phyloP scores from a whole-genome alignment of 495 filamentous ascomycete species.

The Mycothermus thermophilus region DNA sequence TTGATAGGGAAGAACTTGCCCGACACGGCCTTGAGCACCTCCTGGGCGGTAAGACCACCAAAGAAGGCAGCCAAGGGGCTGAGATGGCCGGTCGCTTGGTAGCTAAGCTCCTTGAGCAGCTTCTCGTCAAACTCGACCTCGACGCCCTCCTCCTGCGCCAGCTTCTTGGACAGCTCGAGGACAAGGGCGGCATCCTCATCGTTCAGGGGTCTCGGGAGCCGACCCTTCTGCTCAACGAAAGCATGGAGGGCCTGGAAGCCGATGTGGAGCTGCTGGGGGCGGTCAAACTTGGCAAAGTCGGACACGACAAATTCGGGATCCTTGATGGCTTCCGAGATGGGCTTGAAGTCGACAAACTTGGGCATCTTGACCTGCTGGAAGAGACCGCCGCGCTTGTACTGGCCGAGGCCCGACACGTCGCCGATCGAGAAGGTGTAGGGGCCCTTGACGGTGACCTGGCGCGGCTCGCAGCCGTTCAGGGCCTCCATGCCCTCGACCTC shows the following conservation, averaged over 20 bases:
- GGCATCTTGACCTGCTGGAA: conserved; percentile 97
- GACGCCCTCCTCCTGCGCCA: conserved; percentile 56
- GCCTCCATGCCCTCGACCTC: conserved; percentile 89
- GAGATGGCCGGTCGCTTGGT: conserved; percentile 87
- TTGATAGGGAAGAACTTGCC: conserved; percentile 90
- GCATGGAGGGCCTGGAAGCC: conserved; percentile 86
- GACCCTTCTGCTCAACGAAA: conserved; percentile 57
- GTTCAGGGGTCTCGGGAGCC: conserved; percentile 70
- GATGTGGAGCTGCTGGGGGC: conserved; percentile 79
- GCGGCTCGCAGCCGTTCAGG: conserved; percentile 67
- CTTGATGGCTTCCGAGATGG: conserved; percentile 57
- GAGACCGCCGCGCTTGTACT: conserved; percentile 76
- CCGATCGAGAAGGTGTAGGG: conserved; percentile 97
- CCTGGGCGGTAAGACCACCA: conserved; percentile 88
- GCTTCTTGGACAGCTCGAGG: conserved; percentile 51
- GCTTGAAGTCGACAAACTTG: conserved; percentile 81
- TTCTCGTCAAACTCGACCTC: conserved; percentile 80
- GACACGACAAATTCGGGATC: conserved; percentile 83
- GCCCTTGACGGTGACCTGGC: conserved; percentile 84
- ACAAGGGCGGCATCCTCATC: conserved; percentile 72
- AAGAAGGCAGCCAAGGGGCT: conserved; percentile 90
- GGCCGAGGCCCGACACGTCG: conserved; percentile 72
- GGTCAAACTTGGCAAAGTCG: conserved; percentile 94
- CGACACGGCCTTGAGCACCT: conserved; percentile 92
- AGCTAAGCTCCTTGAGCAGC: conserved; percentile 82